Base-by-base conservation (phyloP, 345 rosid genomes). In the Schrenkiella parvula region DNA sequence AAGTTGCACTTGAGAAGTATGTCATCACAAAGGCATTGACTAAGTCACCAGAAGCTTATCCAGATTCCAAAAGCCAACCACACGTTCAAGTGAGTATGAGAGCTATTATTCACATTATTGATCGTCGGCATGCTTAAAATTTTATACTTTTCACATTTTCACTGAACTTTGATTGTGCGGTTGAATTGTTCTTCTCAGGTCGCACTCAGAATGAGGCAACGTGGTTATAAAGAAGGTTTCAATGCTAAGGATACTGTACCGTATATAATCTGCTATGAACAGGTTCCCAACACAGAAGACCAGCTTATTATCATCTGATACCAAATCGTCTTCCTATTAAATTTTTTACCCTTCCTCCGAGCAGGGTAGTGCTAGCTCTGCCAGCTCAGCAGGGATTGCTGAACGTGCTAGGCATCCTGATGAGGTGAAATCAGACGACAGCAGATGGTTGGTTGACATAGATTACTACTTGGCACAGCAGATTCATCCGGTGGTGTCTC, bases 401-500 rank as follows among this genome's bases (percentile, higher is more conserved):
- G 92, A 80, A 64, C 98, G 99, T 46, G 96, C 99, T 68, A 84
- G 95, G 76, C 98, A 95, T 82, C 99, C 99, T 26, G 93, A 95
- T 64, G 99, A 95, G 81, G 75, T 91, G 76, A 89, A 82, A 84
- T 82, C 80, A 71, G 86, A 87, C 26, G 90, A 84, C 5, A 96
- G 89, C 41, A 87, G 85, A 68, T 91, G 98, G 98, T 73, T 91
- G 91, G 83, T 95, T 66, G 99, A 95, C 80, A 88, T 89, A 75
- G 98, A 95, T 48, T 95, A 95, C 81, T 95, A 95, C 83, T 80
- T 89, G 80, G 85, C 98, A 59, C 96, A 95, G 75, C 99, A 95
- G 90, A 95, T 95, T 82, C 99, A 89, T 84, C 99, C 97, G 13
- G 98, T 95, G 44, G 95, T 95, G 58, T 88, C 99, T 26, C 91